These are phyloP conservation scores for Amanita thiersii DNA, from an alignment of 768 basidiomycete species.

Conservation along the genomic window DNA sequence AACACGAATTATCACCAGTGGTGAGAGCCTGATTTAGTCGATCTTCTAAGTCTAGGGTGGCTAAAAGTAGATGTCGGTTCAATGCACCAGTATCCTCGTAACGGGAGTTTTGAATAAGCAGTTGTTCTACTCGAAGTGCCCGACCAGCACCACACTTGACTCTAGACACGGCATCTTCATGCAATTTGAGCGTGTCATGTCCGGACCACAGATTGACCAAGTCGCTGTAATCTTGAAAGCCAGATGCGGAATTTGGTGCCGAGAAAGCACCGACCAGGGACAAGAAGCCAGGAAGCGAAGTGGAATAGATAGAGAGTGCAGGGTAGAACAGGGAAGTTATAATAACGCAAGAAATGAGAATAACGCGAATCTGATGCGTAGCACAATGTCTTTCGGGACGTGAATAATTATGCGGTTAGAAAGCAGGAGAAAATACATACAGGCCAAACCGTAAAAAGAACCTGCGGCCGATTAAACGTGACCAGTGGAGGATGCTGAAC, in stretches of 20 bases:
- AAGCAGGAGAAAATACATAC: conserved; percentile 36
- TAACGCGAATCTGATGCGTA: conserved; percentile 83
- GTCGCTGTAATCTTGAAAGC: conserved; percentile 50
- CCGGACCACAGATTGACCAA: conserved; percentile 67
- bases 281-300: conserved; percentile 57
- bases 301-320: conserved; percentile 78
- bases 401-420: conserved; percentile 6
- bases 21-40: conserved; percentile 39
- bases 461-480: conserved; percentile 32
- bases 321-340: conserved; percentile 88
- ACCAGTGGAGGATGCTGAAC: conserved; percentile 24
- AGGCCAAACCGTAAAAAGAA: conserved; percentile 73
- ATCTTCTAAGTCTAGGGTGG: conserved; percentile 57
- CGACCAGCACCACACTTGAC: conserved; percentile 64
- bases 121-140: conserved; percentile 69
- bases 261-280: conserved; percentile 61
- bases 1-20: conserved; percentile 38
- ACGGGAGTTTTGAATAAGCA: conserved; percentile 56
- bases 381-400: conserved; percentile 63
- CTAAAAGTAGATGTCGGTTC: conserved; percentile 52
- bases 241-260: conserved; percentile 42
- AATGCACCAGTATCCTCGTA: conserved; percentile 44
- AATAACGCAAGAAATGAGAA: conserved; percentile 80
- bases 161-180: conserved; percentile 63
- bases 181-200: conserved; percentile 51